Conservation (phyloP, 1,284 basidiomycete genomes). For the Stygiomarasmius scandens region DNA sequence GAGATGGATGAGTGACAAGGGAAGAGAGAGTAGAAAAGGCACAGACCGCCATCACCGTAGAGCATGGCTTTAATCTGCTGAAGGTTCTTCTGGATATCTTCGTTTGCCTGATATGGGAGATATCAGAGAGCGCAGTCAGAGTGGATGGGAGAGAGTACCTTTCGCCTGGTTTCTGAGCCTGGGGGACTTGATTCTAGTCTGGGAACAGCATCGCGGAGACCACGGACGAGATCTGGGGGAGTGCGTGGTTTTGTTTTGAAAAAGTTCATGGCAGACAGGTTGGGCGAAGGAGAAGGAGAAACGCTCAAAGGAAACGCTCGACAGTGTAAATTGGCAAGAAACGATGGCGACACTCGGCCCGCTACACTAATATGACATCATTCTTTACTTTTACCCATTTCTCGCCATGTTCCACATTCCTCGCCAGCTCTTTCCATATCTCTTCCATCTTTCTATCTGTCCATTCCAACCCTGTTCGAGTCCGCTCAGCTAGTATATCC, state of each 20-base stretch:
- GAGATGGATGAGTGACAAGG: conserved; percentile 1
- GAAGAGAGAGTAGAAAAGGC: not conserved
- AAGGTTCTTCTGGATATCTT: conserved; percentile 88
- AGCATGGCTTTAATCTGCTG: conserved; percentile 88
- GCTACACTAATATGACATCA: too few relatives aligned
- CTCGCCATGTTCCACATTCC: too few relatives aligned
- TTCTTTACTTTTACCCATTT: too few relatives aligned
- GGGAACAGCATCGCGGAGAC: conserved; percentile 77
- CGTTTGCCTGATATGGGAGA: conserved; percentile 63
- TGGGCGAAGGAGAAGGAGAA: not conserved
- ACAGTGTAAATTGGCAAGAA: too few relatives aligned
- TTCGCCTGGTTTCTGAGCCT: conserved; percentile 75
- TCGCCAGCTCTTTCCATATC: too few relatives aligned
- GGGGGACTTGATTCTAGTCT: conserved; percentile 75
- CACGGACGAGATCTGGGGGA: conserved; percentile 82
- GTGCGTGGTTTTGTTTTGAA: conserved; percentile 89
- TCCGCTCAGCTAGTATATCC: too few relatives aligned
- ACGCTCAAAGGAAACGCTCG: too few relatives aligned
- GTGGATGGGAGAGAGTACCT: conserved; percentile 42
- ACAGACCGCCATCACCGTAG: conserved; percentile 82
- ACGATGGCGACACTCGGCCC: too few relatives aligned
- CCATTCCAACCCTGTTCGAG: too few relatives aligned
- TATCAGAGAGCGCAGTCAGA: conserved; percentile 1
- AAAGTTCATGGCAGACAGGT: conserved; percentile 70
- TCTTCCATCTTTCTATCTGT: too few relatives aligned